phyloP scores from a whole-genome alignment of 1,139 yeast genomes.

The Trichomonascaceae sp. region DNA sequence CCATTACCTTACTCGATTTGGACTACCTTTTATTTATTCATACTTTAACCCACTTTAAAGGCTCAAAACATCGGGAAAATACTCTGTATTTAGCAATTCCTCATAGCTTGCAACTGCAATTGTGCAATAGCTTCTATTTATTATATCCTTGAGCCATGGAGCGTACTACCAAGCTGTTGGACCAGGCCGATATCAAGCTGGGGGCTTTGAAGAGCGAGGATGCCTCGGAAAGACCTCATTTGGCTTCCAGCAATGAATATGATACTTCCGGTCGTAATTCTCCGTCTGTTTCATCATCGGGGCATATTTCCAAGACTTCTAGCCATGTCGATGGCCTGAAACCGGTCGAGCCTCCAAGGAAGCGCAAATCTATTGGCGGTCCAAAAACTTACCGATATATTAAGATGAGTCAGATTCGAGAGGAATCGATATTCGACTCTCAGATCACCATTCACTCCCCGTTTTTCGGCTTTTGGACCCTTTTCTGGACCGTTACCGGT shows the following conservation, averaged over 20 bases:
- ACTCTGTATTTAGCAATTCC: neutral
- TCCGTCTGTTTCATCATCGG: neutral
- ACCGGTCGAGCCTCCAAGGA: neutral
- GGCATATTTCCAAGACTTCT: neutral
- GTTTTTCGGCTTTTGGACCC: slow-evolving; percentile 35
- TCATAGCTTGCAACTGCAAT: neutral
- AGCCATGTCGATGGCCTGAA: neutral
- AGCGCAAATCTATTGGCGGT: neutral
- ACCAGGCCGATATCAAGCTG: neutral
- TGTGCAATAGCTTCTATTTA: neutral
- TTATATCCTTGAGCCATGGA: neutral
- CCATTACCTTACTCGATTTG: neutral
- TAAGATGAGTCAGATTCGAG: slow-evolving; percentile 17
- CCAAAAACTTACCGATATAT: slow-evolving; percentile 14
- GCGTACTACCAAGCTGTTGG: neutral
- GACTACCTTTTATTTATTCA: neutral
- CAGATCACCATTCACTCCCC: slow-evolving; percentile 24
- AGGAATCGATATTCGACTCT: slow-evolving; percentile 22
- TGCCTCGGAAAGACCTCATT: neutral
- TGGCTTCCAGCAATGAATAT: slow-evolving; percentile 2
- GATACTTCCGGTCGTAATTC: slow-evolving; percentile 1
- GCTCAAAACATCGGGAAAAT: neutral
- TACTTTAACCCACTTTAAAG: neutral
- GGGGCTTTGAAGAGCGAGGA: neutral
- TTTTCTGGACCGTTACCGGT: slow-evolving; percentile 33